These are phyloP conservation scores for Pseudocercospora pini-densiflorae DNA, from an alignment of 2,329 filamentous ascomycete species.

Conservation along the genomic window DNA sequence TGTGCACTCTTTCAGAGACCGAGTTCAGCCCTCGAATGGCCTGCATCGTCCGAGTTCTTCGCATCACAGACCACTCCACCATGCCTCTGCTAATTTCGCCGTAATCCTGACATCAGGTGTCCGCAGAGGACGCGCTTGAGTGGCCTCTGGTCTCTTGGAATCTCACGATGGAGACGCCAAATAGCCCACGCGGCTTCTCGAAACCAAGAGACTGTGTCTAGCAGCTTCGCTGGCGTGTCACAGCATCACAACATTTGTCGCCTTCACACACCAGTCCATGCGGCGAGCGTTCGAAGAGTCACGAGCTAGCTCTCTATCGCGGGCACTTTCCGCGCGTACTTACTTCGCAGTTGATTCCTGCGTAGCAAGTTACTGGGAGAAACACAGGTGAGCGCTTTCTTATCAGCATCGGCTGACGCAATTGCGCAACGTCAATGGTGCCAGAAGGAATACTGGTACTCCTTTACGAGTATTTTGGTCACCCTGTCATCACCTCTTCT, in stretches of 20 bases:
- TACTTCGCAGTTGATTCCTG: not conserved
- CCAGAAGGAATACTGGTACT: not conserved
- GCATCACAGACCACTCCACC: not conserved
- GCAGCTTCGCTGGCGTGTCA: not conserved
- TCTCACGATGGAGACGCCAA: not conserved
- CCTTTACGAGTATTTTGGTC: not conserved
- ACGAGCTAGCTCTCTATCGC: not conserved
- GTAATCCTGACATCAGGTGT: not conserved
- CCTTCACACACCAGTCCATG: not conserved
- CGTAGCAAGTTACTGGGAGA: not conserved
- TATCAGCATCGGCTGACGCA: not conserved
- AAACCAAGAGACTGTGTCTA: not conserved
- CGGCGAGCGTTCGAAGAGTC: not conserved
- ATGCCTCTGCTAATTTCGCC: not conserved
- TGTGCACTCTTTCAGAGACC: not conserved
- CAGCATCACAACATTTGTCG: not conserved
- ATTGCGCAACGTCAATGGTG: not conserved
- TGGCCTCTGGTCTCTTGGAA: not conserved
- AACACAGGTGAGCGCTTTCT: not conserved
- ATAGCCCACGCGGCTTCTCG: conserved; percentile 8
- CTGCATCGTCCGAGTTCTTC: not conserved
- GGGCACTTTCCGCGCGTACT: not conserved
- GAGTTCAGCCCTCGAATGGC: not conserved
- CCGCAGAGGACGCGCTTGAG: not conserved
- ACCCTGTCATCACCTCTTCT: not conserved